Percentiles rank a stretch among this genome's conserved stretches.
phyloP scores from a whole-genome alignment of 1,139 yeast genomes.

The Candida labiduridarum region DNA sequence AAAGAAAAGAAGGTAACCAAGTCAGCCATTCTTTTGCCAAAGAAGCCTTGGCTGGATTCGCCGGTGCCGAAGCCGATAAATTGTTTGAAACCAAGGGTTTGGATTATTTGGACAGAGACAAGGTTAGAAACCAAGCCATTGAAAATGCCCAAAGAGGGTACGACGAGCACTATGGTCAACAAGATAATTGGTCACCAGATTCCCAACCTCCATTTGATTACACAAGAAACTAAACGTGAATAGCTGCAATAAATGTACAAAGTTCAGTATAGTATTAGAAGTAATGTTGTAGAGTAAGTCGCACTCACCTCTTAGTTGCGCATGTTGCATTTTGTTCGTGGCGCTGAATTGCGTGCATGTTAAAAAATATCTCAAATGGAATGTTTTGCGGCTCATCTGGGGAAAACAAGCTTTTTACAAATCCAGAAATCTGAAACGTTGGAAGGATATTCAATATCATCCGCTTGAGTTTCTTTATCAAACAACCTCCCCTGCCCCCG shows the following conservation, averaged over 20 bases:
- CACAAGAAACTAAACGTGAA: background rate
- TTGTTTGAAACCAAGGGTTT: constrained; percentile 37
- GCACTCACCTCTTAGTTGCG: no score
- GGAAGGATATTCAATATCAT: background rate
- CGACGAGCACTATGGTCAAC: constrained; percentile 30
- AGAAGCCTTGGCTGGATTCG: constrained; percentile 32
- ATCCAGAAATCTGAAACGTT: constrained; percentile 7
- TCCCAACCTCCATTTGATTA: constrained; percentile 21
- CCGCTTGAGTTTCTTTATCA: background rate
- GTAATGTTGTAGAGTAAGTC: no score
- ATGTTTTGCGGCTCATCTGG: constrained; percentile 3
- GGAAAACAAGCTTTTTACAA: background rate
- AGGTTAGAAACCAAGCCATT: constrained; percentile 29
- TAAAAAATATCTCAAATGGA: background rate
- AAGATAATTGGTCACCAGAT: constrained; percentile 32
- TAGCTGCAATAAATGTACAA: background rate
- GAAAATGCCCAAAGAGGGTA: constrained; percentile 23
- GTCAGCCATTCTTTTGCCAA: constrained; percentile 34
- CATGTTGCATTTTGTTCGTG: background rate
- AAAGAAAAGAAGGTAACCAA: constrained; percentile 36
- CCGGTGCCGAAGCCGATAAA: constrained; percentile 38
- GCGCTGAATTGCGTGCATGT: background rate
- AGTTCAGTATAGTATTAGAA: no score
- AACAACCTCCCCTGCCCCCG: background rate
- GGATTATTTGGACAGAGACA: constrained; percentile 32